Evolutionary conservation across 1,284 basidiomycete species (phyloP).

Genomic region (Athelia psychrophila): DNA sequence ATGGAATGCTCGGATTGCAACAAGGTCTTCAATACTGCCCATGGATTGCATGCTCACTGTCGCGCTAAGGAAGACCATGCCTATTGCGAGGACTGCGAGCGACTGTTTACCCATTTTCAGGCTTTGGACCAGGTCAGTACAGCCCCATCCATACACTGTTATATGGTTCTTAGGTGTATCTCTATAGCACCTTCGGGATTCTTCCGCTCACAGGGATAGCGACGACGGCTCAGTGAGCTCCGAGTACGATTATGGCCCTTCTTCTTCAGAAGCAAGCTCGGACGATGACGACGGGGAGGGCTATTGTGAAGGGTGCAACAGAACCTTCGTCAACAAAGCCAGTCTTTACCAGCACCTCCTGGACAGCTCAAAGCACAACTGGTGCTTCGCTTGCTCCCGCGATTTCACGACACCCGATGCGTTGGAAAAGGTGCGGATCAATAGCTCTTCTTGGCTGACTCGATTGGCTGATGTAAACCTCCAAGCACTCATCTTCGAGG

Average conservation of each 20-base stretch:
- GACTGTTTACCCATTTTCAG: background rate
- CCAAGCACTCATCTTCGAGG: constrained; percentile 22
- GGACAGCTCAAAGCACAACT: background rate
- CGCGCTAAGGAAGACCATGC: no score
- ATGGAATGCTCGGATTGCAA: no score
- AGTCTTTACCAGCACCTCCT: background rate
- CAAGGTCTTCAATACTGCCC: no score
- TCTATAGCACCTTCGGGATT: background rate
- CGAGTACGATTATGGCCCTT: no score
- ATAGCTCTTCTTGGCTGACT: background rate
- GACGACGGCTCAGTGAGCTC: background rate
- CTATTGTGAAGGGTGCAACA: background rate
- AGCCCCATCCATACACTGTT: background rate
- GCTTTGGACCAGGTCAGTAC: constrained; percentile 1
- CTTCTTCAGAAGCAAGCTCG: background rate
- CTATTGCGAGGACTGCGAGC: no score
- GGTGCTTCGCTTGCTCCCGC: constrained; percentile 15
- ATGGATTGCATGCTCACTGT: no score
- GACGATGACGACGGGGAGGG: background rate
- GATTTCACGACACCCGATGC: constrained; percentile 18
- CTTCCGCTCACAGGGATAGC: background rate
- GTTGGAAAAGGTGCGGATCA: constrained; percentile 15
- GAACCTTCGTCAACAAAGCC: background rate
- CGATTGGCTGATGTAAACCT: constrained; percentile 2
- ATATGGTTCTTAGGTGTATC: background rate